Evolutionary conservation across 257 asterid genomes (phyloP).

Genomic region (Salvia miltiorrhiza): DNA sequence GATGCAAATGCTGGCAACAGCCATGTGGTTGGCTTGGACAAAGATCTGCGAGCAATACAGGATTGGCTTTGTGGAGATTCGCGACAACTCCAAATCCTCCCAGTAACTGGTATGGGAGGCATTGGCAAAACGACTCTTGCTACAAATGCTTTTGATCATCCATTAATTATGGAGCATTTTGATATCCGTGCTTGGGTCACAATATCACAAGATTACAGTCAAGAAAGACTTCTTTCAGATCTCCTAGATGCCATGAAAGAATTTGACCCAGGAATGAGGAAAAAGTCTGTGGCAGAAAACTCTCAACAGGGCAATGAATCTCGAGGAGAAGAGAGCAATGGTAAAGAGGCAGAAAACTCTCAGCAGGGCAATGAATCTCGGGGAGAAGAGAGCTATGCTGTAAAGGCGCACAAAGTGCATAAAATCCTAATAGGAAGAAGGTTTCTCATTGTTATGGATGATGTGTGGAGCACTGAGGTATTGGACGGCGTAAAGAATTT

Average conservation of each 20-base stretch:
- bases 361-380: not conserved
- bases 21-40: constrained; percentile 8
- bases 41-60: constrained; percentile 3
- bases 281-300: not conserved
- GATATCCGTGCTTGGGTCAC: not conserved
- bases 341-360: not conserved
- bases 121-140: constrained; percentile 9
- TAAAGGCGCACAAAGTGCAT: not conserved
- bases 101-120: constrained; percentile 20
- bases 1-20: not conserved
- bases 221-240: not conserved
- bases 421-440: not conserved
- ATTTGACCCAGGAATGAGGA: not conserved
- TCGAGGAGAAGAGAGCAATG: not conserved
- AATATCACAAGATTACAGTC: not conserved
- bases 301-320: not conserved
- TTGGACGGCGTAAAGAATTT: not conserved
- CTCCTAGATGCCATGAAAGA: not conserved
- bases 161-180: not conserved
- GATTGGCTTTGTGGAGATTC: not conserved
- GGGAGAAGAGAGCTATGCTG: not conserved
- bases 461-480: not conserved
- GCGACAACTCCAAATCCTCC: constrained; percentile 5
- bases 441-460: constrained; percentile 10
- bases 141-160: not conserved